A percentile compares a stretch with the other conserved stretches of the same genome.
Conservation (phyloP, 129 eudicot species). For the Kitagawia praeruptora region DNA sequence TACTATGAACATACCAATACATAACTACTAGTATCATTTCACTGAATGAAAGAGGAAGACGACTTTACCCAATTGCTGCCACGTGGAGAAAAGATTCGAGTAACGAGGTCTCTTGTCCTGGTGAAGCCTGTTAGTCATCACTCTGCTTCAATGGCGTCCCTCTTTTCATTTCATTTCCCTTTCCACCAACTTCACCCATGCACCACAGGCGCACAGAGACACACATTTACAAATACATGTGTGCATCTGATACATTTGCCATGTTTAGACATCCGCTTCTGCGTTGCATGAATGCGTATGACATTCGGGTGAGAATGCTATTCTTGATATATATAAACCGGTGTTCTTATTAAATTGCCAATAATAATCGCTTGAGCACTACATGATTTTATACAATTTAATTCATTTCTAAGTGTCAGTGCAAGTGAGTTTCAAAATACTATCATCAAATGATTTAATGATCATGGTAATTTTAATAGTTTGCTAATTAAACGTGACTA, state of each 20-base stretch:
- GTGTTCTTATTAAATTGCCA: neutral
- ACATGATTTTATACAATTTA: too few species aligned
- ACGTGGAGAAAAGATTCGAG: neutral
- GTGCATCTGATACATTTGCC: neutral
- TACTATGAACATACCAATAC: neutral
- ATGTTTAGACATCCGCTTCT: conserved; percentile 36
- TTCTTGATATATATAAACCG: neutral
- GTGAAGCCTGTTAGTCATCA: neutral
- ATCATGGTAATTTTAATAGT: neutral
- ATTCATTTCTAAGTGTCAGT: neutral
- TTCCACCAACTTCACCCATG: too few species aligned
- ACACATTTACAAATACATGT: neutral
- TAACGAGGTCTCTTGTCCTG: neutral
- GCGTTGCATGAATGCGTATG: conserved; percentile 19
- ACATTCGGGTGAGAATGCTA: conserved; percentile 35
- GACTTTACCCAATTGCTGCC: neutral
- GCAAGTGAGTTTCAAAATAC: neutral
- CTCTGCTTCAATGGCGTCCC: conserved; percentile 25
- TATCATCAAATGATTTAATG: neutral
- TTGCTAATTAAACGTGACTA: neutral
- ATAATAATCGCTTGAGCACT: too few species aligned
- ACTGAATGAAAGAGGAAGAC: neutral
- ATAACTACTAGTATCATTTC: neutral
- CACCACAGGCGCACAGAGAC: neutral
- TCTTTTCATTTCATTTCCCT: conserved; percentile 21